phyloP scores from a whole-genome alignment of 495 filamentous ascomycete species.

The Cercophora sp. region DNA sequence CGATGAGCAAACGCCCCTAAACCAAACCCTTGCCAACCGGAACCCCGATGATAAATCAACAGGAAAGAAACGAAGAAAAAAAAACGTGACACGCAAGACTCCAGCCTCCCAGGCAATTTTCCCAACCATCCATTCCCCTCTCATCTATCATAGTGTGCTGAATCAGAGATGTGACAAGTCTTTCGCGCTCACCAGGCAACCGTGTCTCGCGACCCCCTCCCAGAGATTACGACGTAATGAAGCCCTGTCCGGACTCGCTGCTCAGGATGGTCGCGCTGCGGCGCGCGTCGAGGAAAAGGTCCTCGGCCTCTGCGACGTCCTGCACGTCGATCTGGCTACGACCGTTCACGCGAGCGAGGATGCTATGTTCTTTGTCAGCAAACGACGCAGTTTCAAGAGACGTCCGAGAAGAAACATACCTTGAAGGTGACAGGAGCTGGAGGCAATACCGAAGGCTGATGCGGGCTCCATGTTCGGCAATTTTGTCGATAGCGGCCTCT shows the following conservation, averaged over 20 bases:
- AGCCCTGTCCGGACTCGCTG: constrained; percentile 57
- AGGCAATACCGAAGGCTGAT: constrained; percentile 89
- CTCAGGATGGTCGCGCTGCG: constrained; percentile 71
- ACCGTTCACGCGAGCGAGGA: constrained; percentile 59
- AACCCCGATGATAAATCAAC: background rate
- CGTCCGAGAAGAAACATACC: constrained; percentile 34
- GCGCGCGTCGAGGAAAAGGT: constrained; percentile 84
- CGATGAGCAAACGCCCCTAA: no score
- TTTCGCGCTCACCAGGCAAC: constrained; percentile 18
- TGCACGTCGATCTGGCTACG: constrained; percentile 70
- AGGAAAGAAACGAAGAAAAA: background rate
- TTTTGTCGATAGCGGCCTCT: constrained; percentile 77
- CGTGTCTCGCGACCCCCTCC: background rate
- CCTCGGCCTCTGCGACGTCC: constrained; percentile 85
- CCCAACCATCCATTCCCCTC: constrained; percentile 21
- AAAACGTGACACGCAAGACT: constrained; percentile 17
- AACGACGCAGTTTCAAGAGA: background rate
- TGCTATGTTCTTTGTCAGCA: constrained; percentile 34
- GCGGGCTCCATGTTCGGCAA: constrained; percentile 77
- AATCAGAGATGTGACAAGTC: constrained; percentile 39
- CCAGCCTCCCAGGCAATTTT: constrained; percentile 29
- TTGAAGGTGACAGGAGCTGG: constrained; percentile 85
- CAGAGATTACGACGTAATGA: constrained; percentile 58
- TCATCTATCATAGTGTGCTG: constrained; percentile 30
- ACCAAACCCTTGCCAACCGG: no score